Conservation (phyloP, 768 basidiomycete genomes). For the Wakefieldia striispora region DNA sequence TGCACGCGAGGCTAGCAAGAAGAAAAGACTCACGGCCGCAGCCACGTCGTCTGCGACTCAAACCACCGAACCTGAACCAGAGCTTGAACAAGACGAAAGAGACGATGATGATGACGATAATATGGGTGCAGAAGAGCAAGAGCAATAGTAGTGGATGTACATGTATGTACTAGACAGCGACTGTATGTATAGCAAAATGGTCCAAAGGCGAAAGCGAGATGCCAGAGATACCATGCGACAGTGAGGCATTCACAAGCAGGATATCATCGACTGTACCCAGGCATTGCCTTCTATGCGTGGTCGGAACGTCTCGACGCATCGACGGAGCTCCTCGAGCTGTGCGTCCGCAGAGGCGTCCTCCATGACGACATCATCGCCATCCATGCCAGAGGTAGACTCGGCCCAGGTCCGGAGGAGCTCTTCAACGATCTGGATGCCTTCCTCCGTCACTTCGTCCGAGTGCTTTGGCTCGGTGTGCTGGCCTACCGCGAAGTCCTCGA, state of each 20-base stretch:
- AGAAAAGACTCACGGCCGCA: slow-evolving; percentile 7
- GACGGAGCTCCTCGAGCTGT: slow-evolving; percentile 49
- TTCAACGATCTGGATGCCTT: slow-evolving; percentile 80
- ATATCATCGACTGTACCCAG: slow-evolving; percentile 70
- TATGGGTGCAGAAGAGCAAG: slow-evolving; percentile 10
- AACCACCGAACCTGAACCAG: neutral
- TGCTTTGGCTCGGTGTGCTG: slow-evolving; percentile 42
- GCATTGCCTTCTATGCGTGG: slow-evolving; percentile 71
- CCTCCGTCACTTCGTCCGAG: slow-evolving; percentile 60
- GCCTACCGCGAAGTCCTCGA: slow-evolving; percentile 75
- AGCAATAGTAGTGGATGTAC: slow-evolving; percentile 10
- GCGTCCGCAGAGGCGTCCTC: slow-evolving; percentile 41
- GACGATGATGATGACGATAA: slow-evolving; percentile 6
- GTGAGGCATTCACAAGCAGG: slow-evolving; percentile 30
- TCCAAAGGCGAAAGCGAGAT: slow-evolving; percentile 1
- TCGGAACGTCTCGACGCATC: slow-evolving; percentile 62
- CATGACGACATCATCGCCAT: slow-evolving; percentile 48
- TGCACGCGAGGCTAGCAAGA: slow-evolving; percentile 37
- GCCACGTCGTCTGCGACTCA: neutral
- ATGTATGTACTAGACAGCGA: slow-evolving; percentile 13
- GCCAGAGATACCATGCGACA: too few relatives aligned
- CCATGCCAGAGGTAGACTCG: slow-evolving; percentile 31
- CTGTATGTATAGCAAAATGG: neutral
- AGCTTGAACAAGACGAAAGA: slow-evolving; percentile 3
- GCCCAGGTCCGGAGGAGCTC: slow-evolving; percentile 74